Evolutionary conservation across 2,329 filamentous ascomycete genomes (phyloP), one percentile per base, ranked within the genome.

Genomic region (Colletotrichum nymphaeae): DNA sequence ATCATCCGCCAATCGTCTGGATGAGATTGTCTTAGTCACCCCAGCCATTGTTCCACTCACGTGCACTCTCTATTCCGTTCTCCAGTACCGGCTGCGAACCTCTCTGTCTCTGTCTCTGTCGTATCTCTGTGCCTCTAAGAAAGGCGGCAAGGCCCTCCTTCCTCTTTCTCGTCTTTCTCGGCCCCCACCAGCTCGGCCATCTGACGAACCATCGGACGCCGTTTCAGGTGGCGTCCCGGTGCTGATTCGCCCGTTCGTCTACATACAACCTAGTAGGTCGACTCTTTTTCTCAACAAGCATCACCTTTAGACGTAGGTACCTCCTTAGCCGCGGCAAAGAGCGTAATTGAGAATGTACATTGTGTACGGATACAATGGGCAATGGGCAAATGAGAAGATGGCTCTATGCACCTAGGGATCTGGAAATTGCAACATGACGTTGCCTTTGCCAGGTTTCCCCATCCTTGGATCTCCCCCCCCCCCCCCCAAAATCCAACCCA

Each of bases 121-220:
- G 4, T 35, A 35, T 35, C 32, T 35, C 1, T 2, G 32, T 12
- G 32, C 32, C 32, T 35, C 32, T 35, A 8, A 35, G 32, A 35
- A 35, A 12, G 32, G 32, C 32, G 32, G 11, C 32, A 35, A 55
- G 1, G 26, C 22, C 52, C 52, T 14, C 5, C 11, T 55, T 24
- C 22, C 52, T 55, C 11, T 55, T 32, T n/a, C 28, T 30, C n/a
- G 32, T 35, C 28, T 7, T 9, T 42, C 30, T 16, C 28, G 56
- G 19, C 28, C 46, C 63, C 63, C 52, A 65, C 52, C 32, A 19
- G 24, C 63, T 57, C 32, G 53, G 16, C 57, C 69, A 67, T 56
- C 65, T 22, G 69, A 72, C 69, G 58, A 72, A 72, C 69, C 69
- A 72, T 72, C n/a, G 24, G 59, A 63, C 69, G 55, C 55, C 49